phyloP scores from a whole-genome alignment of 73 alveolate species.

The Paramecium sexaurelia region DNA sequence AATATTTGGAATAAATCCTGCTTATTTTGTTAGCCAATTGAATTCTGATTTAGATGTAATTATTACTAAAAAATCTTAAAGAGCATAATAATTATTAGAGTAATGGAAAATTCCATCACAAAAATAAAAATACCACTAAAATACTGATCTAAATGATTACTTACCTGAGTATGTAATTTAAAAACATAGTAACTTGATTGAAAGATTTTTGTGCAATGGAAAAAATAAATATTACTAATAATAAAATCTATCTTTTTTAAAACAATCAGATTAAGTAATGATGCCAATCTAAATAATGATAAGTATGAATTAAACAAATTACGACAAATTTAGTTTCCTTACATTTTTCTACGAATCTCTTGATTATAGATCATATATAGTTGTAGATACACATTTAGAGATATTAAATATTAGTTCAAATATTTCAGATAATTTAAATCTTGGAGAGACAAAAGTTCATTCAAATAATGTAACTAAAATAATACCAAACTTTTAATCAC shows the following conservation, averaged over 20 bases:
- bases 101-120: not conserved
- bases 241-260: not conserved
- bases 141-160: not conserved
- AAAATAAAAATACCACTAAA: not conserved
- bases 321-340: not conserved
- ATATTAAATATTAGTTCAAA: not conserved
- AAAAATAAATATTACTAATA: not conserved
- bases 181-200: not conserved
- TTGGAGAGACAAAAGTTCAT: not conserved
- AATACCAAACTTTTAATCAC: not conserved
- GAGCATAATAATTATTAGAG: not conserved
- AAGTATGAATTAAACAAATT: not conserved
- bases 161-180: not conserved
- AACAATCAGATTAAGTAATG: not conserved
- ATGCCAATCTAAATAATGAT: constrained; percentile 8
- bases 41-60: not conserved
- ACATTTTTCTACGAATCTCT: not conserved
- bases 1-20: constrained; percentile 34
- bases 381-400: not conserved
- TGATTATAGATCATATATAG: not conserved
- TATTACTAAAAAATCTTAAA: not conserved
- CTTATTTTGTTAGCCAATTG: not conserved
- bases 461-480: not conserved
- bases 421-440: not conserved
- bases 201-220: not conserved